phyloP scores from a whole-genome alignment of 495 filamentous ascomycete genomes.

The Xylaria longipes region DNA sequence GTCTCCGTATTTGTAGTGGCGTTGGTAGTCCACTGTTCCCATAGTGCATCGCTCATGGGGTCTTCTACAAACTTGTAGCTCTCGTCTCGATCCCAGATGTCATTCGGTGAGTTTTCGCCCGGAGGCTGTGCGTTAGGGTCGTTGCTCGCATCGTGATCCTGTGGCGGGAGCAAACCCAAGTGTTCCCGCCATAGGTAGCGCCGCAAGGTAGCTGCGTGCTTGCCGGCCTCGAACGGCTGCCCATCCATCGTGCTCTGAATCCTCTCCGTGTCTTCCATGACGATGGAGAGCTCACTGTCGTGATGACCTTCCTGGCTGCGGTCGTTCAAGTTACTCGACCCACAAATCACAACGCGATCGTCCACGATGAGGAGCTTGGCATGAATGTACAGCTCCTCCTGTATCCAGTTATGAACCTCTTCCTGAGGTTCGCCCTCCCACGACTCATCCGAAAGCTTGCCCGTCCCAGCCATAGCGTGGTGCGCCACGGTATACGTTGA shows the following conservation, averaged over 20 bases:
- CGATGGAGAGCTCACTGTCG: conserved; percentile 90
- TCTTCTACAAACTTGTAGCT: conserved; percentile 81
- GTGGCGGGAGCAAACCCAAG: conserved; percentile 79
- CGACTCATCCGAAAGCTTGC: conserved; percentile 68
- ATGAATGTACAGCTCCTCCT: conserved; percentile 95
- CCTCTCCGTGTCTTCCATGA: conserved; percentile 84
- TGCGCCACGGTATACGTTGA: conserved; percentile 77
- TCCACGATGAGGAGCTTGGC: conserved; percentile 88
- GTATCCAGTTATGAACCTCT: conserved; percentile 86
- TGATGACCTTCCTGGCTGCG: conserved; percentile 88
- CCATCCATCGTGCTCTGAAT: conserved; percentile 82
- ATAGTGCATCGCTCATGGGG: conserved; percentile 78
- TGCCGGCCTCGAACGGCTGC: conserved; percentile 71
- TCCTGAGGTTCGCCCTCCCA: conserved; percentile 74
- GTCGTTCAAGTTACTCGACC: conserved; percentile 91
- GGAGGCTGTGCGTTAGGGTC: conserved; percentile 86
- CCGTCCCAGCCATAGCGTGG: conserved; percentile 76
- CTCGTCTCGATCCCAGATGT: conserved; percentile 64
- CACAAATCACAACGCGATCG: conserved; percentile 81
- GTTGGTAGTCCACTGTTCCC: conserved; percentile 80
- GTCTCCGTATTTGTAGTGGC: conserved; percentile 81
- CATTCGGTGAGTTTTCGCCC: conserved; percentile 70
- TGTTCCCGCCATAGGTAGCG: conserved; percentile 93
- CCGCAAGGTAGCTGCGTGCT: conserved; percentile 80
- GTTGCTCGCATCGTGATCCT: conserved; percentile 70